Base-by-base conservation (phyloP, 208 protist species). In the Crithidia mellificae region DNA sequence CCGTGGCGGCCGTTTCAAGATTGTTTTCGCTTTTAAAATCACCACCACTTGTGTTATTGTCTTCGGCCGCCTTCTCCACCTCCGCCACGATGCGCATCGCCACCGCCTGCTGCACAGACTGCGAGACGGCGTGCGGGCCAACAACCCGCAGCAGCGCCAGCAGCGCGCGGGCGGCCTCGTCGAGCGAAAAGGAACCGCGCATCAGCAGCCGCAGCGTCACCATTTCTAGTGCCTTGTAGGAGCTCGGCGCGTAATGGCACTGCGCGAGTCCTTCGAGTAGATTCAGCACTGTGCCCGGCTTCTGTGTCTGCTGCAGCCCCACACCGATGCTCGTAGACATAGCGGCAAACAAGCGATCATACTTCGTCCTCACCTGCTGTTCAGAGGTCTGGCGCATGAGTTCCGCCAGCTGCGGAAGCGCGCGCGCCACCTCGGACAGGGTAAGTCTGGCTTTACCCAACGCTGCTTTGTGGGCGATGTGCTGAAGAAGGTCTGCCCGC, bases 191-290 rank as follows among this genome's bases (percentile, higher is more conserved):
- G 38, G 27, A 38, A 39, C 44, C 75, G 20, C 39, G 27, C 47
- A 77, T 77, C 52, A 83, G 41, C 15, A 77, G 27, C 20, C 90
- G 87, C 6, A 87, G 53, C 52, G 88, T 47, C n/a, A 89, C 85
- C 80, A 85, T 84, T 47, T 95, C 78, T 20, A 93, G 52, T 38
- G 84, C 81, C 34, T 67, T 68, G 70, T 84, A 83, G 17, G 75
- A 80, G 14, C 74, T 77, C 19, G 90, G 87, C 8, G 75, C 39
- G 56, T 83, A 82, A 24, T 72, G 64, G 43, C 90, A 95, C 2
- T 6, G 20, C 2, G 90, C 82, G 27, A 95, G 79, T 0, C 87
- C 90, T 52, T 93, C 84, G 20, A 90, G 27, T 4, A 93, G 66
- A 0, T 49, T 32, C 19, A 89, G 69, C 34, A 93, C 15, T 27